Conservation (phyloP, 2,329 filamentous ascomycete genomes). For the Colletotrichum tropicale region DNA sequence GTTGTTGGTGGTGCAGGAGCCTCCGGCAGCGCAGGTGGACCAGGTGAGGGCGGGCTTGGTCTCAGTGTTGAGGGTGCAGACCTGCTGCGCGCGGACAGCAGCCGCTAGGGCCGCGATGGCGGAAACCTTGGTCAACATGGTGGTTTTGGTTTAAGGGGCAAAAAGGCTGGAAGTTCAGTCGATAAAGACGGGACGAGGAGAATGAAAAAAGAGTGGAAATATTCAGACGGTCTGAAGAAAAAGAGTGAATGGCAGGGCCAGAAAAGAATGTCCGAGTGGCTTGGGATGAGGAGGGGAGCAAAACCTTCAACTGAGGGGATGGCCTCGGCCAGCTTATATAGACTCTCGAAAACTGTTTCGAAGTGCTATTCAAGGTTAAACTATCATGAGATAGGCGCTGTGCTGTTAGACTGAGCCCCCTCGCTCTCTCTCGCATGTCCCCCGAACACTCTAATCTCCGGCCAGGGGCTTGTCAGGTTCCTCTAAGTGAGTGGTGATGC, state of each 20-base stretch:
- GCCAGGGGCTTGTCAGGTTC: not conserved
- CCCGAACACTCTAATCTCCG: not conserved
- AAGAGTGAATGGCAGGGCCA: not conserved
- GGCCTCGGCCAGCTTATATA: conserved; percentile 9
- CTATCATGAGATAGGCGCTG: not conserved
- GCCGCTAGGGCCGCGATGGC: conserved; percentile 40
- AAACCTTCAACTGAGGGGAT: not conserved
- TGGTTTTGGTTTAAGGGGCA: not conserved
- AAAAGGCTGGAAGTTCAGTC: not conserved
- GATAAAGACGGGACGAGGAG: not conserved
- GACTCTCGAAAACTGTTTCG: conserved; percentile 10
- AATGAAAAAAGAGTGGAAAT: not conserved
- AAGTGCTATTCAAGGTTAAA: not conserved
- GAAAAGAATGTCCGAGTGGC: not conserved
- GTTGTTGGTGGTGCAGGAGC: conserved; percentile 52
- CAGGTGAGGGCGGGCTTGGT: conserved; percentile 58
- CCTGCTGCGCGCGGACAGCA: conserved; percentile 49
- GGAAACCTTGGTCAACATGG: conserved; percentile 29
- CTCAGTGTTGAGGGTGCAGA: conserved; percentile 52
- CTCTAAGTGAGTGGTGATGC: not conserved
- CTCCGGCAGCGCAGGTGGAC: conserved; percentile 55
- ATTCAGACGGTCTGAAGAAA: conserved; percentile 5
- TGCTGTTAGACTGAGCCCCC: not conserved
- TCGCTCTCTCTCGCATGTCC: not conserved
- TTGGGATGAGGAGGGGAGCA: not conserved